A percentile compares a stretch with the other conserved stretches of the same genome.
Evolutionary conservation across 352 stramenopile genomes (phyloP).

Genomic region (Albugo laibachii): DNA sequence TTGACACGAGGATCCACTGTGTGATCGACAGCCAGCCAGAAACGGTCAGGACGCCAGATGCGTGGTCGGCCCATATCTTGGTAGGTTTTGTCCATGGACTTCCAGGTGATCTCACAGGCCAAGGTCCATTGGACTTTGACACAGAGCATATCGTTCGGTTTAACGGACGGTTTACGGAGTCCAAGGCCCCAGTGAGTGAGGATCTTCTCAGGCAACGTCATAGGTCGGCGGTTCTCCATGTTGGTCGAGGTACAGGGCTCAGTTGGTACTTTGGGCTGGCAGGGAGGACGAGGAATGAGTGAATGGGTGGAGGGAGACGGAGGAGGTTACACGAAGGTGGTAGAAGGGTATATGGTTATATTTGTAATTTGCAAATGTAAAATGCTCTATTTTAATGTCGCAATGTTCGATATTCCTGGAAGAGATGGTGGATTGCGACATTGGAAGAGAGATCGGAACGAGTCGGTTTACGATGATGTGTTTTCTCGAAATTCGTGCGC

Average conservation of each 20-base stretch:
- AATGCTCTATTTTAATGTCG: conserved; percentile 2
- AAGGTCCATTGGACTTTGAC: conserved; percentile 72
- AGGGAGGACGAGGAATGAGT: no score
- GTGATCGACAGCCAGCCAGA: conserved; percentile 75
- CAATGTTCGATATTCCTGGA: conserved; percentile 41
- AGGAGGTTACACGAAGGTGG: no score
- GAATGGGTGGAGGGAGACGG: no score
- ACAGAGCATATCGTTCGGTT: conserved; percentile 60
- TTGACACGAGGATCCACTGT: conserved; percentile 72
- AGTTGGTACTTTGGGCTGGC: no score
- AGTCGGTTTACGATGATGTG: conserved; percentile 27
- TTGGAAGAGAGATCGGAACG: conserved; percentile 47
- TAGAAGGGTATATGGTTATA: no score
- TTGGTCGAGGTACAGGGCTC: no score
- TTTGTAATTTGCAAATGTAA: no score
- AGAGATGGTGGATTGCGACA: conserved; percentile 31
- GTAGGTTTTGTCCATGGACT: conserved; percentile 80
- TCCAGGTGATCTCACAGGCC: conserved; percentile 75
- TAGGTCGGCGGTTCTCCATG: conserved; percentile 16
- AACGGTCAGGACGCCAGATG: conserved; percentile 73
- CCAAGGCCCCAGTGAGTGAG: conserved; percentile 53
- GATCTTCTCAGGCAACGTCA: conserved; percentile 73
- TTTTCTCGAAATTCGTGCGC: conserved; percentile 36
- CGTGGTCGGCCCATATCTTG: conserved; percentile 66
- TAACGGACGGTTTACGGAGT: conserved; percentile 34